Evolutionary conservation across 495 filamentous ascomycete species (phyloP).

Genomic region (Penicillium bovifimosum): DNA sequence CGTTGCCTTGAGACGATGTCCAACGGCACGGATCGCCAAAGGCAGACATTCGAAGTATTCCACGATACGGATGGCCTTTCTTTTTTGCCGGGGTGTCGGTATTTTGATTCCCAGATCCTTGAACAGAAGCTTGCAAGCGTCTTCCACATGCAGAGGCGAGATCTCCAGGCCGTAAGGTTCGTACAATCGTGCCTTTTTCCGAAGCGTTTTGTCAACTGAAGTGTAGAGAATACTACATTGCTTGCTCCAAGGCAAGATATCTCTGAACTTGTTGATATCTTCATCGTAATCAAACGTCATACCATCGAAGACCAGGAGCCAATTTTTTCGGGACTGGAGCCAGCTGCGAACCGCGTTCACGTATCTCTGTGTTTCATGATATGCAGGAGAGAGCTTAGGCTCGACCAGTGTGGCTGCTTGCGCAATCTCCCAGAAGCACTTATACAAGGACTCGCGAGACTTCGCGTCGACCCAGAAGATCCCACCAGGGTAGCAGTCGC

Average conservation of each 20-base stretch:
- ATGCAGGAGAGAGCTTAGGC: conserved; percentile 30
- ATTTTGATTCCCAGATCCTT: conserved; percentile 49
- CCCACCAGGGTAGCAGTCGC: conserved; percentile 62
- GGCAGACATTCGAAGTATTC: conserved; percentile 66
- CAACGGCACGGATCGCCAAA: conserved; percentile 72
- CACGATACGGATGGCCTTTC: conserved; percentile 60
- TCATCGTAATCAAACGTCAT: conserved; percentile 58
- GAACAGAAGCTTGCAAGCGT: conserved; percentile 54
- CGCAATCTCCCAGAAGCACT: conserved; percentile 71
- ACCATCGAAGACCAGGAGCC: conserved; percentile 75
- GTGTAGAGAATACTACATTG: conserved; percentile 73
- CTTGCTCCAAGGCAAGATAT: conserved; percentile 65
- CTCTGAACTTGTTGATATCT: conserved; percentile 51
- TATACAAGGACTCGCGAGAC: conserved; percentile 54
- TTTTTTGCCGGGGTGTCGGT: conserved; percentile 50
- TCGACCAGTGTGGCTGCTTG: conserved; percentile 54
- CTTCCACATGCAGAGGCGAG: conserved; percentile 51
- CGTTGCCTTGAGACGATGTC: conserved; percentile 66
- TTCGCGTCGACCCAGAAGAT: conserved; percentile 78
- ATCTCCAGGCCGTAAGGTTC: conserved; percentile 69
- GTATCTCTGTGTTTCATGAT: conserved; percentile 47
- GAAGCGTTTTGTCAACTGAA: conserved; percentile 60
- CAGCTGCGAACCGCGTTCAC: conserved; percentile 60
- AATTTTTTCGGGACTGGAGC: conserved; percentile 64
- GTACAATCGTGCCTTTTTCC: conserved; percentile 62